phyloP scores from a whole-genome alignment of 2,329 filamentous ascomycete species.

The Venturiaceae sp. region DNA sequence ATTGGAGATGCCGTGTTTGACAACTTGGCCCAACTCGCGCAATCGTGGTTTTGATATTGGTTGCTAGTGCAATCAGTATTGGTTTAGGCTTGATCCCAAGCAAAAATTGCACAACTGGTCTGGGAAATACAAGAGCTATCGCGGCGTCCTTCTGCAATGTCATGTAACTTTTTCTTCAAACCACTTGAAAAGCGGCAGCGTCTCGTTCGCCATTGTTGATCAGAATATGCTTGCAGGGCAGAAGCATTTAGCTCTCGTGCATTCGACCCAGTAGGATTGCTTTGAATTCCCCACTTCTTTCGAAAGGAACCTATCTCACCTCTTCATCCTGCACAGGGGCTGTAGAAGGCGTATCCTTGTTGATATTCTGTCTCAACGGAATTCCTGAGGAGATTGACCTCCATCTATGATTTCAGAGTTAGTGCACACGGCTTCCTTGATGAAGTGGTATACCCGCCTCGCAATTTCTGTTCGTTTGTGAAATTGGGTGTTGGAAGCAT shows the following conservation, averaged over 20 bases:
- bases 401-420: neutral
- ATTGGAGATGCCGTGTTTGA: constrained; percentile 6
- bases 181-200: neutral
- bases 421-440: neutral
- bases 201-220: neutral
- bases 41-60: neutral
- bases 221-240: neutral
- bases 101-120: too few species aligned
- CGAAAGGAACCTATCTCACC: neutral
- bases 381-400: neutral
- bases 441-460: neutral
- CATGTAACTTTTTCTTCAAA: too few species aligned
- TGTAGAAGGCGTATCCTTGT: neutral
- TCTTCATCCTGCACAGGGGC: neutral
- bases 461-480: neutral
- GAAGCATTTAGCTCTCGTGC: neutral
- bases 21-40: neutral
- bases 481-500: neutral
- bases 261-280: neutral
- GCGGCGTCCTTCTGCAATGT: too few species aligned
- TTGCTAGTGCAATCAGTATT: neutral
- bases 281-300: neutral
- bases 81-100: neutral
- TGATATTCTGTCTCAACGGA: neutral
- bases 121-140: too few species aligned